phyloP scores from a whole-genome alignment of 225 moss, liverwort and hornwort species.

The Ulota crispa region DNA sequence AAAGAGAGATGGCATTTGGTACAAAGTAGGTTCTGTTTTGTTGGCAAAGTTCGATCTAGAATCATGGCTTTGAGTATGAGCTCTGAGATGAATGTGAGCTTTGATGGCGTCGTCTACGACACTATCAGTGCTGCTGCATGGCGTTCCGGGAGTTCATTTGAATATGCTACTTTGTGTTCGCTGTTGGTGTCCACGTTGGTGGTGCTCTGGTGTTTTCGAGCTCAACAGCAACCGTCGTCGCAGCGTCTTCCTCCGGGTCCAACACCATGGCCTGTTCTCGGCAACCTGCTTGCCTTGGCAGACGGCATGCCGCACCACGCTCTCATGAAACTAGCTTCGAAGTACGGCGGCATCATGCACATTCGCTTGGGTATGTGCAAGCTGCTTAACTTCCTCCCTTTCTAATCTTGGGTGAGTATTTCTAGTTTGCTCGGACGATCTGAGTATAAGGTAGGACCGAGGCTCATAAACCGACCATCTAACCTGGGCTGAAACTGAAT shows the following conservation, averaged over 20 bases:
- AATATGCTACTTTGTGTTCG: not conserved
- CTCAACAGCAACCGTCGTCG: not conserved
- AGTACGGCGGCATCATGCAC: constrained; percentile 42
- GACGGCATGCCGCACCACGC: constrained; percentile 36
- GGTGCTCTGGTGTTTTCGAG: constrained; percentile 5
- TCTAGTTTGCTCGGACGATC: not conserved
- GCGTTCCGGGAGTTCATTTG: not conserved
- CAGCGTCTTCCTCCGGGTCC: constrained; percentile 38
- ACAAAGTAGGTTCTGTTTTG: not conserved
- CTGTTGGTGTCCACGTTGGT: constrained; percentile 9
- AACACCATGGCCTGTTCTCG: constrained; percentile 37
- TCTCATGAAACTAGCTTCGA: constrained; percentile 30
- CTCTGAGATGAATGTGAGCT: not conserved
- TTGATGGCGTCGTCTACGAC: not conserved
- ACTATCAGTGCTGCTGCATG: not conserved
- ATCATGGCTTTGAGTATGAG: constrained; percentile 11
- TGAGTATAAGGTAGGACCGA: too few species aligned
- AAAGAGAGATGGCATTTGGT: too few species aligned
- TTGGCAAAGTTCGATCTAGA: too few species aligned
- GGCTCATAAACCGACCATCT: too few species aligned
- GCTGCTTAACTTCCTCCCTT: too few species aligned
- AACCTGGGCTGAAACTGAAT: too few species aligned
- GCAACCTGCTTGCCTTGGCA: constrained; percentile 29
- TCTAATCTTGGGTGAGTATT: too few species aligned
- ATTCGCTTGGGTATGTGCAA: constrained; percentile 36